Percentiles rank a stretch among this genome's conserved stretches.
Conservation (phyloP, 2,329 filamentous ascomycete genomes). For the Emmonsia crescens region DNA sequence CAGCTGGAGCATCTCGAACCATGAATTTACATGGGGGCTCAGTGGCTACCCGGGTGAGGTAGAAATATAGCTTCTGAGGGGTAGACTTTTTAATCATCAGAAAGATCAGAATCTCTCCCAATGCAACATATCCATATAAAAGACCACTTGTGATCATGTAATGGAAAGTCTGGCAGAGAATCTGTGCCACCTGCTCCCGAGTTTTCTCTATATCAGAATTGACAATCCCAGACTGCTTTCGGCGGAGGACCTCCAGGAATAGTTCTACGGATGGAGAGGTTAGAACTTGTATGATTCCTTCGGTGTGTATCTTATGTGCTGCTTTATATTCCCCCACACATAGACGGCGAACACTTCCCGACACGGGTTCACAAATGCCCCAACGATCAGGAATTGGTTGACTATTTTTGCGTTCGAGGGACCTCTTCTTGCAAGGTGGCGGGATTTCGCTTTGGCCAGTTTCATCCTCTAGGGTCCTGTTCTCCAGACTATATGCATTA, state of each 20-base stretch:
- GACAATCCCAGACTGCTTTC: not conserved
- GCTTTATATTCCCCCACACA: not conserved
- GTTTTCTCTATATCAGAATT: constrained; percentile 1
- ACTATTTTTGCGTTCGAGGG: not conserved
- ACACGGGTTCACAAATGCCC: not conserved
- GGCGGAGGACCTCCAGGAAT: not conserved
- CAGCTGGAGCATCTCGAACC: not conserved
- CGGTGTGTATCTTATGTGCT: not conserved
- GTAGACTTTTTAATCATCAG: not conserved
- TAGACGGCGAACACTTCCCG: not conserved
- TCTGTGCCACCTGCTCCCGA: not conserved
- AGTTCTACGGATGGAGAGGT: not conserved
- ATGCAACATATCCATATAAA: not conserved
- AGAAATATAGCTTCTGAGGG: constrained; percentile 1
- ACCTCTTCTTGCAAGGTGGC: too few species aligned
- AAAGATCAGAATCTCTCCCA: not conserved
- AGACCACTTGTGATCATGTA: constrained; percentile 3
- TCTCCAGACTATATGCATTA: not conserved
- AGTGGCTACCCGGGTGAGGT: not conserved
- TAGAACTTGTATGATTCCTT: not conserved
- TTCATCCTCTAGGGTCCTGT: too few species aligned
- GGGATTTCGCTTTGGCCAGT: too few species aligned
- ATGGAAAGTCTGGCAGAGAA: constrained; percentile 1
- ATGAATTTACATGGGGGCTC: not conserved
- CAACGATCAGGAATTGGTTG: not conserved